Evolutionary conservation across 495 filamentous ascomycete genomes (phyloP), one percentile per base, ranked within the genome.

Genomic region (Bacidia gigantensis): DNA sequence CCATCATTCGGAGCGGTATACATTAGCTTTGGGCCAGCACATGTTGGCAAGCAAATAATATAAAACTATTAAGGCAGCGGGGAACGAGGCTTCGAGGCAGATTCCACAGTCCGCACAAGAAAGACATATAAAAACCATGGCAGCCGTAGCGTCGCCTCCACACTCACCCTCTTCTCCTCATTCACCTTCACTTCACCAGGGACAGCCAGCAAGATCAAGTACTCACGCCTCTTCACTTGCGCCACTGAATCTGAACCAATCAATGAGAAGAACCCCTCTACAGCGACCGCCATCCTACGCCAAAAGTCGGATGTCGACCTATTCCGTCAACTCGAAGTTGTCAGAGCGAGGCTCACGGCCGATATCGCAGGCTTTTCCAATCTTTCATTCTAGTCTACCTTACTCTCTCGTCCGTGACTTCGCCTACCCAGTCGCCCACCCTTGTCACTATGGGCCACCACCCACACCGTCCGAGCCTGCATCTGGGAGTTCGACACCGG

Each of bases 341-440:
- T 74, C 75, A 23, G 70, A 75, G 46, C 70, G 68, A 49, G 67
- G 69, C 26, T 89, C 88, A 54, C 77, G 92, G 56, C 84, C 87
- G 38, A 72, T 74, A 57, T 87, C 87, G 20, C 78, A 83, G 61
- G 75, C 86, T 38, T 89, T 88, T 56, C 83, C 89, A 1, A 64
- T 84, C 58, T 95, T 89, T 69, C 84, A 87, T 61, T 88, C 90
- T 38, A 90, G 82, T 62, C 76, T 96, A n/a, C 67, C 86, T 7
- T 96, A 96, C 62, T 77, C 90, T 44, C 74, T 83, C 7, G 89
- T 99, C 26, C 84, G 93, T 57, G 92, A 99, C 71, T 99, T 97
- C 67, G 92, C 93, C 42, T 99, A 97, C 60, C 81, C 87, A 3
- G 58, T 76, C 12, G 72, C 73, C 18, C 86, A 97, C 62, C 89